A percentile compares a stretch with the other conserved stretches of the same genome.
phyloP scores from a whole-genome alignment of 257 asterid species.

The Ilex aquifolium region DNA sequence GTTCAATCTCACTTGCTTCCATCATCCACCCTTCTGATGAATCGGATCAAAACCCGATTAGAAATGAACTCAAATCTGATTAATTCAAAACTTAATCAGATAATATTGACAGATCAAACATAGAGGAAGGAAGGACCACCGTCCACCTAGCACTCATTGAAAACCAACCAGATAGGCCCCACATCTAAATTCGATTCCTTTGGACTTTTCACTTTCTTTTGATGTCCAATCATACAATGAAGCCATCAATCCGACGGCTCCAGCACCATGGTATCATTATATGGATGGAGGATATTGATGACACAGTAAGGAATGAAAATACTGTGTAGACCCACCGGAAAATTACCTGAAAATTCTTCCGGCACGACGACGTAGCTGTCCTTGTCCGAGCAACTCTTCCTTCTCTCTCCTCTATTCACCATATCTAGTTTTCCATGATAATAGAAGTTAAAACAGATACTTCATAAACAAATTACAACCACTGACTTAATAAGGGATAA shows the following conservation, averaged over 20 bases:
- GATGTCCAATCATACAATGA: constrained; percentile 11
- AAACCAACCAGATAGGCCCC: not conserved
- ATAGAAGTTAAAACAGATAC: not conserved
- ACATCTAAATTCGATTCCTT: not conserved
- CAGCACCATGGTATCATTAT: not conserved
- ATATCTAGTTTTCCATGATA: constrained; percentile 16
- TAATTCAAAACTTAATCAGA: too few species aligned
- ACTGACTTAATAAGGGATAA: not conserved
- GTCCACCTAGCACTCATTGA: constrained; percentile 3
- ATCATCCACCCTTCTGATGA: constrained; percentile 51
- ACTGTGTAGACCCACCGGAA: not conserved
- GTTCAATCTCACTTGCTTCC: constrained; percentile 38
- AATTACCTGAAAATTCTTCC: constrained; percentile 69
- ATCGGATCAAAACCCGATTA: constrained; percentile 9
- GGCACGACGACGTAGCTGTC: constrained; percentile 68
- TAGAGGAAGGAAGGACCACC: not conserved
- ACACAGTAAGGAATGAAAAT: not conserved
- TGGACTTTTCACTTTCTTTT: not conserved
- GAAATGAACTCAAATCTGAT: constrained; percentile 5
- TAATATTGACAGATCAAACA: too few species aligned
- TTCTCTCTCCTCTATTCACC: constrained; percentile 27
- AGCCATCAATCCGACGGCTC: constrained; percentile 11
- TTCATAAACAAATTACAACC: not conserved
- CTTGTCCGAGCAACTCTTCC: constrained; percentile 74
- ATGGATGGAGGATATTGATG: not conserved